Percentiles rank a stretch among this genome's conserved stretches.
Evolutionary conservation across 768 basidiomycete genomes (phyloP).

Genomic region (Naganishia vishniacii): DNA sequence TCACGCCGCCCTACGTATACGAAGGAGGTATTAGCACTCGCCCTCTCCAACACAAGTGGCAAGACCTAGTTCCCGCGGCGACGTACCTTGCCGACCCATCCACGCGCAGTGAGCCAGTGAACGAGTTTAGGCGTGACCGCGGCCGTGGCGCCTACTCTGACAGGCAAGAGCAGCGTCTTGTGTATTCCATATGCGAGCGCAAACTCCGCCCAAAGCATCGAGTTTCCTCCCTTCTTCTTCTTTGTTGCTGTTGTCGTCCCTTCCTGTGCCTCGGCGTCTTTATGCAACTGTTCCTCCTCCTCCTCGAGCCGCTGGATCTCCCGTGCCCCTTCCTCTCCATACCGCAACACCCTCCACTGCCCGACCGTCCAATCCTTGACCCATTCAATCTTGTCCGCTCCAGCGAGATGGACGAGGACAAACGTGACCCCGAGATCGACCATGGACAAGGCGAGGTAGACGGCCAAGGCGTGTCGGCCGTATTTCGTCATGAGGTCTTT

Average conservation of each 20-base stretch:
- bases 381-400: constrained; percentile 79
- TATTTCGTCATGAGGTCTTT: constrained; percentile 83
- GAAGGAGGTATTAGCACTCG: constrained; percentile 12
- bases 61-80: too few relatives aligned
- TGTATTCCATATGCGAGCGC: constrained; percentile 90
- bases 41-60: too few relatives aligned
- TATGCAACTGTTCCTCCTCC: constrained; percentile 27
- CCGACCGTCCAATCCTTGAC: constrained; percentile 53
- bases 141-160: constrained; percentile 82
- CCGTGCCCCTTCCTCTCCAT: constrained; percentile 32
- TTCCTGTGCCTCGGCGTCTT: constrained; percentile 19
- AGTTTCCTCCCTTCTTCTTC: constrained; percentile 25
- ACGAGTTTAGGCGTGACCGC: constrained; percentile 80
- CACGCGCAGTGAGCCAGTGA: constrained; percentile 68
- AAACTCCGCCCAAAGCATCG: constrained; percentile 77
- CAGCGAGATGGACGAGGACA: constrained; percentile 73
- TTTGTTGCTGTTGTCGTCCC: neutral
- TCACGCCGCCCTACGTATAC: constrained; percentile 23
- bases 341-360: constrained; percentile 32
- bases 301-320: constrained; percentile 22
- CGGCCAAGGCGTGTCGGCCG: constrained; percentile 90
- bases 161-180: constrained; percentile 84
- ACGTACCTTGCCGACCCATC: constrained; percentile 60
- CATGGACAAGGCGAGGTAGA: constrained; percentile 68
- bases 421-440: constrained; percentile 84